Conservation (phyloP, 345 rosid genomes). For the Eucalyptus grandis region DNA sequence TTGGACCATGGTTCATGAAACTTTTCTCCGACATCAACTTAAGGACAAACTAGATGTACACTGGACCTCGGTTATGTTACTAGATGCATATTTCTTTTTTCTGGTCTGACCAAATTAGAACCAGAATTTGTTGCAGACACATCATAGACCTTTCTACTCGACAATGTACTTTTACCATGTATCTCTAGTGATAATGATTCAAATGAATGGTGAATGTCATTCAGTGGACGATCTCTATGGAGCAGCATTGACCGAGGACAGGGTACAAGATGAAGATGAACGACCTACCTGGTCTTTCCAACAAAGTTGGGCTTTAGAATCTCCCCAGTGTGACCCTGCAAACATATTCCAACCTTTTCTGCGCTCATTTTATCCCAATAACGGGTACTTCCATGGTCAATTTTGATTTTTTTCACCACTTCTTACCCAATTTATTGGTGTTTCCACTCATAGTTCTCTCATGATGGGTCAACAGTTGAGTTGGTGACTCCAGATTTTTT, state of each 20-base stretch:
- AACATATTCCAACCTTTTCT: background rate
- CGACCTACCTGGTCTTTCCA: background rate
- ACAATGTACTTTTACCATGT: background rate
- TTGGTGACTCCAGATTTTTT: background rate
- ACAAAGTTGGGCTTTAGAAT: background rate
- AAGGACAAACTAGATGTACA: background rate
- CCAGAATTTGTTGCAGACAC: background rate
- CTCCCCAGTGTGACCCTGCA: background rate
- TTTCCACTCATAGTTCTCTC: background rate
- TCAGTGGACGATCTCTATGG: background rate
- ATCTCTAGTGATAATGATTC: background rate
- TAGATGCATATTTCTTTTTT: background rate
- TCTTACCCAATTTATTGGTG: background rate
- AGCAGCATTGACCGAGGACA: background rate
- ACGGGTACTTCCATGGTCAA: background rate
- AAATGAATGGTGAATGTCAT: background rate
- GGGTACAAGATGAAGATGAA: background rate
- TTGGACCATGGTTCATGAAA: background rate
- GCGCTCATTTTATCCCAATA: background rate
- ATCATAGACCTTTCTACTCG: background rate
- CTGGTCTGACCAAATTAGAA: background rate
- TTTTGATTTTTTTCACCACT: background rate
- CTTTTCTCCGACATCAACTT: background rate
- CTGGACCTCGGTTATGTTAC: background rate
- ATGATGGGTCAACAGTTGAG: background rate